Evolutionary conservation across 441 rosid species (phyloP), one percentile per base, ranked within the genome.

Genomic region (Euphorbia neoarborescens): DNA sequence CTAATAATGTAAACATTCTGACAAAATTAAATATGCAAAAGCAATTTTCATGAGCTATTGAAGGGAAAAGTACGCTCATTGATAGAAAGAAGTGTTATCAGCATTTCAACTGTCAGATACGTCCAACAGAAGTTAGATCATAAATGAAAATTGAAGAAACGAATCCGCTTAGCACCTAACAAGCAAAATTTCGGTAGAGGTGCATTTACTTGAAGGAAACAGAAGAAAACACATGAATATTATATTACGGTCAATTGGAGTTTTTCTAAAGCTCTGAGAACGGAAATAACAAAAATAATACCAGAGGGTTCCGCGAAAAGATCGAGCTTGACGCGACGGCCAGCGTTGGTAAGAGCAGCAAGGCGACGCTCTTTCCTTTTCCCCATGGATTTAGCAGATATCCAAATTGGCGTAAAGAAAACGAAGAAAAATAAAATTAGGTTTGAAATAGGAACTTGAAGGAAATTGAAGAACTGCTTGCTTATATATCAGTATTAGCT

Each of bases 221-320:
- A 20, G 58, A 48, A 44, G 30, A 28, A 65, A 46, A 22, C 50
- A 62, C 17, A 62, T 37, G 5, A 65, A 63, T 22, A 1, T 37
- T 28, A 28, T 4, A 14, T 13, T 5, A 7, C 11, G 14, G 38
- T 34, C 20, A n/a, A n/a, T n/a, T n/a, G n/a, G n/a, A n/a, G n/a
- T n/a, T n/a, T n/a, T n/a, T n/a, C n/a, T n/a, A n/a, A 2, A 13
- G 11, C 27, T 14, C 32, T 22, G 7, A 15, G 35, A 44, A 42
- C 20, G 13, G 20, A 35, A 19, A 66, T 7, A 48, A 66, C 17
- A 22, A 63, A 65, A 66, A 66, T 42, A 27, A 59, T 66, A 94
- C 99, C 99, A 86, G 96, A 87, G 96, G 97, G 96, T 88, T 94
- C 97, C 90, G 84, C 92, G 63, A 84, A 91, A 68, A 94, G 96